These are phyloP conservation scores for Ciborinia camelliae DNA, from an alignment of 2,329 filamentous ascomycete genomes.

Conservation along the genomic window DNA sequence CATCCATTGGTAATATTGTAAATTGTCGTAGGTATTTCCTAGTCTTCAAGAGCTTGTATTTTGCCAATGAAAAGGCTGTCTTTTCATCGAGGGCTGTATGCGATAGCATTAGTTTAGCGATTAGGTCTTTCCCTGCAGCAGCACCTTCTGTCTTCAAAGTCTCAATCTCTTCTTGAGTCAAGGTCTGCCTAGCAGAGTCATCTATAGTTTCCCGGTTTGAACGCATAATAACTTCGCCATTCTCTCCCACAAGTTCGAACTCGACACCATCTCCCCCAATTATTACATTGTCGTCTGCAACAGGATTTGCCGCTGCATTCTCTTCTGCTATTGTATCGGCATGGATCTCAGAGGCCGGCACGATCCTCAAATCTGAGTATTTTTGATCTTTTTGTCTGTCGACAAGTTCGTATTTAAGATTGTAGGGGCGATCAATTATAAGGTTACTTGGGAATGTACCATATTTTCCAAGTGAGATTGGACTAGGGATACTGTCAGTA, in stretches of 20 bases:
- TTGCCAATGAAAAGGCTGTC: conserved; percentile 87
- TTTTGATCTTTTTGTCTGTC: conserved; percentile 64
- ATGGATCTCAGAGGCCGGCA: conserved; percentile 78
- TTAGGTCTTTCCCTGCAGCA: conserved; percentile 80
- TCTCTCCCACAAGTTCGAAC: conserved; percentile 47
- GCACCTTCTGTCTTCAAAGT: conserved; percentile 68
- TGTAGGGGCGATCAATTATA: conserved; percentile 84
- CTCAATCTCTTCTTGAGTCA: conserved; percentile 70
- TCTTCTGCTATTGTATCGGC: conserved; percentile 65
- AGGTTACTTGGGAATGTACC: conserved; percentile 86
- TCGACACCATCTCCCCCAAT: conserved; percentile 44
- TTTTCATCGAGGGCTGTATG: conserved; percentile 91
- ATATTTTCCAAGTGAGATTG: conserved; percentile 87
- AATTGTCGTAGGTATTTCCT: conserved; percentile 92
- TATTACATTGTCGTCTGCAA: conserved; percentile 42
- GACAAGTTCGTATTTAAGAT: conserved; percentile 85
- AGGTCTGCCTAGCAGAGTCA: conserved; percentile 65
- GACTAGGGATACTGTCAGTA: conserved; percentile 49
- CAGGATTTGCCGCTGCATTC: conserved; percentile 43
- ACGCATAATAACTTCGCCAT: conserved; percentile 50
- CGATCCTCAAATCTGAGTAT: conserved; percentile 70
- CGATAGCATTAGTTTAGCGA: conserved; percentile 86
- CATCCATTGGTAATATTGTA: conserved; percentile 78
- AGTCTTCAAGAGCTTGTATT: conserved; percentile 92
- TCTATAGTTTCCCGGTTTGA: conserved; percentile 59